Percentiles rank a stretch among this genome's conserved stretches.
Evolutionary conservation across 805 yeast species (phyloP).

Genomic region (Candida patagonica): DNA sequence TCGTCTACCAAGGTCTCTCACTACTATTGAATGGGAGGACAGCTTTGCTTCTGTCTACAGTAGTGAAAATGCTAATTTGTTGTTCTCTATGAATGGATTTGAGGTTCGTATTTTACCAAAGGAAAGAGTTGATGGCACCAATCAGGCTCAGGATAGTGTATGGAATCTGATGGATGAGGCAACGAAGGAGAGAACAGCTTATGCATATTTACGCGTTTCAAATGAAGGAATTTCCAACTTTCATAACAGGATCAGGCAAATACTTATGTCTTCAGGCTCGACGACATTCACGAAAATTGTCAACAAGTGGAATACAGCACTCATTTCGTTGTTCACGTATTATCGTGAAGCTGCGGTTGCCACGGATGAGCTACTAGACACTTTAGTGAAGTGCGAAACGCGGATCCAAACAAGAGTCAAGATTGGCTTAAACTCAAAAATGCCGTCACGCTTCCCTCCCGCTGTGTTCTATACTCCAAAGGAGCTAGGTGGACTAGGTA

Average conservation of each 20-base stretch:
- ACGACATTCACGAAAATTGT: slow-evolving; percentile 92
- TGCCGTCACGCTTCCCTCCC: slow-evolving; percentile 98
- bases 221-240: slow-evolving; percentile 72
- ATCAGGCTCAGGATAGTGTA: slow-evolving; percentile 65
- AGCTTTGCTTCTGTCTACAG: slow-evolving; percentile 84
- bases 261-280: slow-evolving; percentile 91
- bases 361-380: slow-evolving; percentile 68
- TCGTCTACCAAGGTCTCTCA: slow-evolving; percentile 68
- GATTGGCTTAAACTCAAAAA: slow-evolving; percentile 89
- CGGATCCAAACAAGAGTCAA: slow-evolving; percentile 90
- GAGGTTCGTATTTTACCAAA: slow-evolving; percentile 85
- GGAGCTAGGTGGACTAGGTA: slow-evolving; percentile 94
- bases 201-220: slow-evolving; percentile 77
- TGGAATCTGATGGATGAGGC: slow-evolving; percentile 74
- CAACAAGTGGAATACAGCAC: slow-evolving; percentile 90
- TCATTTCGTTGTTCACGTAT: slow-evolving; percentile 77
- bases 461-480: slow-evolving; percentile 97
- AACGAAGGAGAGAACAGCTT: slow-evolving; percentile 80
- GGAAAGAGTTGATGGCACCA: slow-evolving; percentile 43
- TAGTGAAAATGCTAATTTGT: slow-evolving; percentile 76
- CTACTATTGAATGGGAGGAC: slow-evolving; percentile 68
- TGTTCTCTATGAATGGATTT: slow-evolving; percentile 91
- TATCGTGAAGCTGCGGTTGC: slow-evolving; percentile 88
- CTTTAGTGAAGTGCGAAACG: slow-evolving; percentile 83
- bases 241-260: slow-evolving; percentile 75